These are phyloP conservation scores for Globisporangium solare DNA, from an alignment of 352 stramenopile species.

Conservation along the genomic window DNA sequence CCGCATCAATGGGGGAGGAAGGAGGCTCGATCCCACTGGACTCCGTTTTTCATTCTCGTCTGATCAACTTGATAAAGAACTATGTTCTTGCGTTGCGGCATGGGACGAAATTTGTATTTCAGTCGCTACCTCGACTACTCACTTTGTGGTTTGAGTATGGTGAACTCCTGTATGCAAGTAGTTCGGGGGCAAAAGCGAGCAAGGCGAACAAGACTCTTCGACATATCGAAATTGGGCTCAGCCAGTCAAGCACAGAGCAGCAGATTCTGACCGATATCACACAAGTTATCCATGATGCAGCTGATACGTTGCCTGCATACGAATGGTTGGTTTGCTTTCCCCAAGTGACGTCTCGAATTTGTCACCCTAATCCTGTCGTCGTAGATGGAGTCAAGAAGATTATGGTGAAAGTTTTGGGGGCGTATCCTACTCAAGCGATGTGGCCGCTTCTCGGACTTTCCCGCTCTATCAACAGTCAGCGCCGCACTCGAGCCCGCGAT, in stretches of 20 bases:
- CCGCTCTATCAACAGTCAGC: slow-evolving; percentile 85
- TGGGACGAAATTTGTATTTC: slow-evolving; percentile 95
- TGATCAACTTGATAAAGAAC: slow-evolving; percentile 92
- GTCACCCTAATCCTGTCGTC: slow-evolving; percentile 84
- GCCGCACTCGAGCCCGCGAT: slow-evolving; percentile 50
- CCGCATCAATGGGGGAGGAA: slow-evolving; percentile 34
- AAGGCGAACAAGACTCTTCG: slow-evolving; percentile 60
- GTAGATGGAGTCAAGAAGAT: slow-evolving; percentile 90
- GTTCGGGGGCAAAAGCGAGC: slow-evolving; percentile 19
- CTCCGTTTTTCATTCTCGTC: slow-evolving; percentile 48
- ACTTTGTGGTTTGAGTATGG: slow-evolving; percentile 98
- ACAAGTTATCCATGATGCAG: slow-evolving; percentile 52
- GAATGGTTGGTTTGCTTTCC: slow-evolving; percentile 98
- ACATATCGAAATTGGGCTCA: slow-evolving; percentile 52
- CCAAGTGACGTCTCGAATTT: slow-evolving; percentile 96
- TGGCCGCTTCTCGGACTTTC: slow-evolving; percentile 96
- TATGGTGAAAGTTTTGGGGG: slow-evolving; percentile 88
- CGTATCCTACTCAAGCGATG: slow-evolving; percentile 95
- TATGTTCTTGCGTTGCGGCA: slow-evolving; percentile 87
- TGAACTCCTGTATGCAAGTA: slow-evolving; percentile 50
- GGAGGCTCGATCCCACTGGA: slow-evolving; percentile 40
- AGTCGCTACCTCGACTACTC: slow-evolving; percentile 95
- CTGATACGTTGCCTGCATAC: slow-evolving; percentile 65
- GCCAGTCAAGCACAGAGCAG: slow-evolving; percentile 50
- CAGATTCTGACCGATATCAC: slow-evolving; percentile 67